These are phyloP conservation scores for Colletotrichum camelliae DNA, from an alignment of 2,329 filamentous ascomycete species.

Conservation along the genomic window DNA sequence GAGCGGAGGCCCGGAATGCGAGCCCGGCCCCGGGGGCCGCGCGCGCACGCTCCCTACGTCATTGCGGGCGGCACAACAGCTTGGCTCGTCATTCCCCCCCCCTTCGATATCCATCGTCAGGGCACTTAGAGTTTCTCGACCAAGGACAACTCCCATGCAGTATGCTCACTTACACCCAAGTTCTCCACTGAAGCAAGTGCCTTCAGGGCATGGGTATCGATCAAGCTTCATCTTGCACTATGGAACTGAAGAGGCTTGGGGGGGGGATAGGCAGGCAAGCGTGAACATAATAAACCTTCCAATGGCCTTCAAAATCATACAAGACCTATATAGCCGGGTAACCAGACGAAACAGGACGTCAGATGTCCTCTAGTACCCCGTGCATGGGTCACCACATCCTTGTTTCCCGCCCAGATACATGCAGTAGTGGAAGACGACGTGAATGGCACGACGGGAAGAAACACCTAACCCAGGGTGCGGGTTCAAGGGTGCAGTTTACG, in stretches of 20 bases:
- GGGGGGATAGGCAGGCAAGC: neutral
- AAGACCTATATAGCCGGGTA: neutral
- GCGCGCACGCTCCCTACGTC: constrained; percentile 7
- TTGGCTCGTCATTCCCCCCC: neutral
- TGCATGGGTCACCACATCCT: neutral
- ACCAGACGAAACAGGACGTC: neutral
- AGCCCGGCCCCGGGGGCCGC: neutral
- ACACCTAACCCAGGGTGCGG: neutral
- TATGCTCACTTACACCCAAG: neutral
- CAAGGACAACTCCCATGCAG: neutral
- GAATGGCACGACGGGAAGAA: neutral
- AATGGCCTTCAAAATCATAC: neutral
- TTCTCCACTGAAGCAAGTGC: neutral
- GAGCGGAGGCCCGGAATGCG: neutral
- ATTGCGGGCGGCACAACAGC: neutral
- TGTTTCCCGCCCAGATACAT: neutral
- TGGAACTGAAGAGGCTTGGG: neutral
- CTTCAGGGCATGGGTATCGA: neutral
- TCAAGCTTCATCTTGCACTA: neutral
- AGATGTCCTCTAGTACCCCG: neutral
- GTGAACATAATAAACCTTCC: neutral
- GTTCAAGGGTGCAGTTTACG: neutral
- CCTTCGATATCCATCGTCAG: neutral
- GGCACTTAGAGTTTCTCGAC: constrained; percentile 2
- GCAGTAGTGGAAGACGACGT: neutral